Evolutionary conservation across 768 basidiomycete species (phyloP), one percentile per base, ranked within the genome.

Genomic region (Naganishia onofrii): DNA sequence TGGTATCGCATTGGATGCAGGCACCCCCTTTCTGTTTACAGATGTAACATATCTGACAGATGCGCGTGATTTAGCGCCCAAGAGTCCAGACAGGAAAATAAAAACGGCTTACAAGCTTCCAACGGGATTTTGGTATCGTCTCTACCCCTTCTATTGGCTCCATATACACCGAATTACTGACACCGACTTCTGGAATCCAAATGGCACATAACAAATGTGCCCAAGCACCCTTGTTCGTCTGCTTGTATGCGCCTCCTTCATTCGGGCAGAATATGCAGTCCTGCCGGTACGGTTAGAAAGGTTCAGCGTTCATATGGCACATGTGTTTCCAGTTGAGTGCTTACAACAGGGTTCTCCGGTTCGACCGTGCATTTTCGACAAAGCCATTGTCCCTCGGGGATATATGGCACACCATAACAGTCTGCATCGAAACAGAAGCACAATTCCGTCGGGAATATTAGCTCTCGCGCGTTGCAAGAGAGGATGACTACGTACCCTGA

Each of bases 371-470:
- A 99, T 81, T 99, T 99, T 55, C 96, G 84, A 80, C 96, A 99
- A 38, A 99, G 86, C 96, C 96, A 99, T 80, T 99, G 96, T 0
- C 96, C 96, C 83, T 99, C 96, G 0, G 96, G 96, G 70, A 99
- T 97, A 78, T 99, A 99, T 13, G 96, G 96, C 1, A 99, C 93
- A 23, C 96, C 96, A 76, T 99, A 99, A 77, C 96, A 99, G 79
- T 99, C 96, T 96, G 70, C 17, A 0, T 10, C 31, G n/a, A 66
- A 53, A 73, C 69, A 36, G 72, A 51, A 12, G 1, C 12, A 1
- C 31, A 19, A 21, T 13, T 13, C 2, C 19, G 36, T 17, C 46
- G 6, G 15, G 38, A 15, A 26, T 56, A 29, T 68, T 29, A 34
- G 13, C n/a, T 73, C 2, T 17, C 21, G 26, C 48, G 26, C 34